Evolutionary conservation across 169 alveolate species (phyloP), one percentile per base, ranked within the genome.

Genomic region (Plasmodium sp.): DNA sequence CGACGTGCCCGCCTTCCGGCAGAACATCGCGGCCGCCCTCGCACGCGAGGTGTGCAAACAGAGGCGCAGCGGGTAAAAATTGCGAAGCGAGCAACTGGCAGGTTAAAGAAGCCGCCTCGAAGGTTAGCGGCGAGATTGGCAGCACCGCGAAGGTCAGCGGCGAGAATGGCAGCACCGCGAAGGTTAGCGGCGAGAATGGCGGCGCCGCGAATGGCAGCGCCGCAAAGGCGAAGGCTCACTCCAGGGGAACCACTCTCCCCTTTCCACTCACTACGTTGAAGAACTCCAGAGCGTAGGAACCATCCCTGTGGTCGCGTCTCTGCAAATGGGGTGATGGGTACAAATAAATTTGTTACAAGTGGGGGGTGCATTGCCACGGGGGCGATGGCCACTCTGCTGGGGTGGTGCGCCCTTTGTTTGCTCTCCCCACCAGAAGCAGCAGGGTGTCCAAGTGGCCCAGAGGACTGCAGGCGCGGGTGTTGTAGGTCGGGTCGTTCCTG

Each of bases 391-490:
- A 4, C n/a, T 80, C 45, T 10, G 36, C 54, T 80, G 12, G 62
- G 18, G 58, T 73, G 72, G 7, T 83, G 36, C 9, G 2, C 34
- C 73, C 39, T 22, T 62, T 83, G 41, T 27, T 80, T 45, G 16
- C 56, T 54, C 54, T 45, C 22, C 45, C 4, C 3, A 88, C 88
- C 41, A 88, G 58, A 36, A 88, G 74, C 16, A 88, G 43, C 5
- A 88, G 80, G 58, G 94, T 88, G 27, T 88, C 94, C 83, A 88
- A n/a, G 14, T 88, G 94, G 48, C 71, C 74, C 79, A 88, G 74
- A 14, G 94, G 94, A 5, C 83, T 74, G 71, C 88, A 88, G 5
- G 94, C 86, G 16, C 72, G 81, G 54, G 83, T 81, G 77, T 22
- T 51, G 54, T 77, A 80, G 3, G 94, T 31, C 9, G 34, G 14